Percentiles rank a stretch among this genome's conserved stretches.
These are phyloP conservation scores for Staphylotrichum longicolle DNA, from an alignment of 495 filamentous ascomycete species.

Conservation along the genomic window DNA sequence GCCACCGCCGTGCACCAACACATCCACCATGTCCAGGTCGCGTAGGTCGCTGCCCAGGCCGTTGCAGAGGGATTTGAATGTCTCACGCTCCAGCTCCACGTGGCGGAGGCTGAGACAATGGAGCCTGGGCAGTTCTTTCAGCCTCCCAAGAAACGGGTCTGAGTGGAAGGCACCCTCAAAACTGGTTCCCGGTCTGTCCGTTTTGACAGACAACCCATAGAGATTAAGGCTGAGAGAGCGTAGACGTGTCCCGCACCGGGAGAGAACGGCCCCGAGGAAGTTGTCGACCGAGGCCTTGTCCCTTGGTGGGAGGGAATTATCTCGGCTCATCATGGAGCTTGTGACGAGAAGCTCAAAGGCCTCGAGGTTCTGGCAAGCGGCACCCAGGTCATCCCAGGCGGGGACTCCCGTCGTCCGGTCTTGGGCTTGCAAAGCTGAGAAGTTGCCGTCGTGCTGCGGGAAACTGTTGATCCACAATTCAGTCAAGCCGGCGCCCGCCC, in stretches of 20 bases:
- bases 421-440: neutral
- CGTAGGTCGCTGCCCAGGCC: neutral
- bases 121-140: neutral
- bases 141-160: neutral
- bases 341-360: neutral
- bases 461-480: neutral
- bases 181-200: neutral
- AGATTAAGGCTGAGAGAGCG: neutral
- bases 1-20: neutral
- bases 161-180: neutral
- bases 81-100: neutral
- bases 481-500: neutral
- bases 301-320: neutral
- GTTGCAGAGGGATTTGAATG: neutral
- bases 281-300: slow-evolving; percentile 4
- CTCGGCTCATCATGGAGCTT: neutral
- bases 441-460: neutral
- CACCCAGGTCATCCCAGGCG: neutral
- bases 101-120: neutral
- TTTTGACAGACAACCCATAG: neutral
- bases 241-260: neutral
- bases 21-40: neutral
- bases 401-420: neutral
- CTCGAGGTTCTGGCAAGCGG: neutral
- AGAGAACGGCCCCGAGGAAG: neutral